Evolutionary conservation across 768 basidiomycete species (phyloP).

Genomic region (Suillus plorans): DNA sequence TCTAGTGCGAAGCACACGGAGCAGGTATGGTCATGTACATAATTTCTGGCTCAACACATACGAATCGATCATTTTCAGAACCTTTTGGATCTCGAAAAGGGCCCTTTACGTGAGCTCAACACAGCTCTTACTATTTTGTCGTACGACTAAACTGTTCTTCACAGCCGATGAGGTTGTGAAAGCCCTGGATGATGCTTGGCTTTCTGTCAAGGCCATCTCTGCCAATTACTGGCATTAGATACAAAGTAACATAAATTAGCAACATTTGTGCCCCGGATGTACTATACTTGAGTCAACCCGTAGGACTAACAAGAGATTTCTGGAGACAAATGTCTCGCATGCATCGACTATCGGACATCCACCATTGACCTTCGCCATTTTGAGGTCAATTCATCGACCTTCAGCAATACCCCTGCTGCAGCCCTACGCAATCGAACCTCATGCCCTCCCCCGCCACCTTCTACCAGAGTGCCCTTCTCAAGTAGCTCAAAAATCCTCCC

Average conservation of each 20-base stretch:
- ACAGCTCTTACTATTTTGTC: not conserved
- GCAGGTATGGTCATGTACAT: conserved; percentile 30
- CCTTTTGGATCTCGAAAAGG: conserved; percentile 52
- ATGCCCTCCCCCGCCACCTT: conserved; percentile 65
- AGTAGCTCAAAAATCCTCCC: conserved; percentile 59
- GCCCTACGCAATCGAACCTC: conserved; percentile 63
- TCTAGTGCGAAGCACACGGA: conserved; percentile 52
- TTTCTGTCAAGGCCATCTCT: conserved; percentile 39
- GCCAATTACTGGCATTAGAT: conserved; percentile 33
- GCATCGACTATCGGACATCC: conserved; percentile 28
- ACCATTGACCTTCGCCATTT: conserved; percentile 71
- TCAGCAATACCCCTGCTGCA: conserved; percentile 79
- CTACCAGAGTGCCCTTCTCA: conserved; percentile 61
- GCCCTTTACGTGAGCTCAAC: conserved; percentile 46
- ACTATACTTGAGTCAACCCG: not conserved
- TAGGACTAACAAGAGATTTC: not conserved
- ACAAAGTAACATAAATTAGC: not conserved
- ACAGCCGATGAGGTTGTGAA: conserved; percentile 51
- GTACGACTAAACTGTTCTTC: not conserved
- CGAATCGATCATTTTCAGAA: conserved; percentile 31
- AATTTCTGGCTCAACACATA: not conserved
- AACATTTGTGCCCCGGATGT: not conserved
- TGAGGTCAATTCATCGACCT: conserved; percentile 69
- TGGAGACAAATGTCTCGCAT: not conserved
- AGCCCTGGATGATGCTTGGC: conserved; percentile 53